phyloP scores from a whole-genome alignment of 495 filamentous ascomycete species.

The Podospora didyma region DNA sequence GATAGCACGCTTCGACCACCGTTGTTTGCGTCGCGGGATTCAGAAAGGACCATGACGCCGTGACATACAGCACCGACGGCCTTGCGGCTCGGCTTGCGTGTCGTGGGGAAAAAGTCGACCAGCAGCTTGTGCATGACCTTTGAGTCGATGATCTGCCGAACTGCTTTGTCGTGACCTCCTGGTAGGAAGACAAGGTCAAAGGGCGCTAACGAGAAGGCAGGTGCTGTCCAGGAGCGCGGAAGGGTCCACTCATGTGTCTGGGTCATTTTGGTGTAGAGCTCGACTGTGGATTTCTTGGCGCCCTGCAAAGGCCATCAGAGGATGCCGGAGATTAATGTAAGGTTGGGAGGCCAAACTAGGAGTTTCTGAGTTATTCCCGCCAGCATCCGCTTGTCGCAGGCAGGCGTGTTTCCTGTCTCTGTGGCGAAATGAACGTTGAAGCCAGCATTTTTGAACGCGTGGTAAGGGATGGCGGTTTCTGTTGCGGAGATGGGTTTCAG shows the following conservation, averaged over 20 bases:
- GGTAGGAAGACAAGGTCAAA: constrained; percentile 50
- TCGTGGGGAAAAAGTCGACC: constrained; percentile 46
- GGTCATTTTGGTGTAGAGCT: constrained; percentile 41
- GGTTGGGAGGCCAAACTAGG: constrained; percentile 34
- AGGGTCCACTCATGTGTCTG: constrained; percentile 37
- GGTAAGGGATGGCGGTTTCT: constrained; percentile 52
- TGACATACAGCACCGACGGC: constrained; percentile 49
- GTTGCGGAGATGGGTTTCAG: background rate
- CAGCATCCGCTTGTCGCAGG: constrained; percentile 51
- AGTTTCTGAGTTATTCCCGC: constrained; percentile 50
- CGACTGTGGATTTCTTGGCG: constrained; percentile 38
- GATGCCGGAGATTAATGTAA: background rate
- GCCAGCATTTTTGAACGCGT: constrained; percentile 46
- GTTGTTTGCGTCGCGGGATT: constrained; percentile 35
- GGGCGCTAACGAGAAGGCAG: constrained; percentile 40
- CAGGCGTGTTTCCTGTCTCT: constrained; percentile 43
- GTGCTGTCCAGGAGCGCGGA: constrained; percentile 44
- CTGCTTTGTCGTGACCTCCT: constrained; percentile 51
- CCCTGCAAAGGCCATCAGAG: constrained; percentile 34
- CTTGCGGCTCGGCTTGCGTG: constrained; percentile 42
- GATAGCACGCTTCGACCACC: constrained; percentile 36
- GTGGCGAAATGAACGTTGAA: constrained; percentile 51
- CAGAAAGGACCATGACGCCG: constrained; percentile 50
- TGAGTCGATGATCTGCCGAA: constrained; percentile 52
- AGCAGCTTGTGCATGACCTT: constrained; percentile 42